A percentile compares a stretch with the other conserved stretches of the same genome.
Evolutionary conservation across 176 grass and related monocot species (phyloP).

Genomic region (Neostapfia colusana): DNA sequence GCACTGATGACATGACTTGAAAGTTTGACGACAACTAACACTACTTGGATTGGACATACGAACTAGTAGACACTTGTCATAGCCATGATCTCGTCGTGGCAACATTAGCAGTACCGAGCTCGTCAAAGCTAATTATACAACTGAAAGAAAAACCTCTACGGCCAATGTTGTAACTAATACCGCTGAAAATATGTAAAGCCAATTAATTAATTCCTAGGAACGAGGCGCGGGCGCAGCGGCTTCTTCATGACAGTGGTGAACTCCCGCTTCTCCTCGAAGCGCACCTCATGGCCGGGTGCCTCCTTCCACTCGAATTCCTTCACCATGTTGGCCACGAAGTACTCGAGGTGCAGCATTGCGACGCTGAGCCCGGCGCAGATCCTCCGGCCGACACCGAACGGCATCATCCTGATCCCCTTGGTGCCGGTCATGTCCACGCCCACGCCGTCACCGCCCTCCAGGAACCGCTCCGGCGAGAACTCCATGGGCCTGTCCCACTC

Average conservation of each 20-base stretch:
- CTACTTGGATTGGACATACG: too few species aligned
- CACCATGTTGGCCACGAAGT: slow-evolving; percentile 60
- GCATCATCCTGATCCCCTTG: slow-evolving; percentile 68
- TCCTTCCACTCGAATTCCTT: slow-evolving; percentile 60
- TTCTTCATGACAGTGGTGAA: slow-evolving; percentile 61
- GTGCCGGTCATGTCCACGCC: slow-evolving; percentile 53
- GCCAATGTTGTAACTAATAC: not conserved
- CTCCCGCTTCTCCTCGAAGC: slow-evolving; percentile 49
- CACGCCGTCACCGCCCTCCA: slow-evolving; percentile 43
- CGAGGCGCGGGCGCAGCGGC: slow-evolving; percentile 41
- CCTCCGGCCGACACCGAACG: slow-evolving; percentile 35
- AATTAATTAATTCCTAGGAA: slow-evolving; percentile 14
- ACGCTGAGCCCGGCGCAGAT: slow-evolving; percentile 46
- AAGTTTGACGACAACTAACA: too few species aligned
- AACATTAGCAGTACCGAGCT: too few species aligned
- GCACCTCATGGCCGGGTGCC: slow-evolving; percentile 44
- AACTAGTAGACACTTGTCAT: too few species aligned
- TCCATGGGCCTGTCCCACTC: slow-evolving; percentile 48
- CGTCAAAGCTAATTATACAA: too few species aligned
- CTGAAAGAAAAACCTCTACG: not conserved
- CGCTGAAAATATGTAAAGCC: not conserved
- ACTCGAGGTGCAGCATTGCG: slow-evolving; percentile 66
- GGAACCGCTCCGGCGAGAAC: slow-evolving; percentile 54
- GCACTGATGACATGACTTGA: too few species aligned
- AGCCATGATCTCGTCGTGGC: too few species aligned